Conservation (phyloP, 257 asterid species). For the Striga asiatica region DNA sequence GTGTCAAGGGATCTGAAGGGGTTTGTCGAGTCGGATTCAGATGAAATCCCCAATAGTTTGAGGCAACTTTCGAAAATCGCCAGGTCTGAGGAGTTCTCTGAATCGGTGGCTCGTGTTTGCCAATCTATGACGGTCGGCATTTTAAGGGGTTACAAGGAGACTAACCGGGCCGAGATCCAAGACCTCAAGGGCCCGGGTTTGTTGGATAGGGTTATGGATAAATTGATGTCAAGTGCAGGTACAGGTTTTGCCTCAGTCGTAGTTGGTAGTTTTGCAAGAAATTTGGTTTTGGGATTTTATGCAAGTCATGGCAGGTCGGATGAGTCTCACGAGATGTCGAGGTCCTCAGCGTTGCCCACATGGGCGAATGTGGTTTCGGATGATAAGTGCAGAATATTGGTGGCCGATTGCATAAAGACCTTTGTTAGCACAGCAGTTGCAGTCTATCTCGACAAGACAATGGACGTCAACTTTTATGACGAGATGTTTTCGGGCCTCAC, state of each 20-base stretch:
- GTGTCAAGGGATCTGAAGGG: slow-evolving; percentile 82
- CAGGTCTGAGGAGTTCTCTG: slow-evolving; percentile 51
- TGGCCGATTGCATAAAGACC: slow-evolving; percentile 69
- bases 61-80: slow-evolving; percentile 76
- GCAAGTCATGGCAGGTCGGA: slow-evolving; percentile 23
- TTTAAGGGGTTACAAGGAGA: slow-evolving; percentile 52
- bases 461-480: slow-evolving; percentile 72
- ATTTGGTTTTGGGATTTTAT: slow-evolving; percentile 72
- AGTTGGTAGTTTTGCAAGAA: slow-evolving; percentile 80
- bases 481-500: slow-evolving; percentile 82
- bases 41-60: slow-evolving; percentile 79
- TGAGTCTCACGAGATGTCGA: slow-evolving; percentile 14
- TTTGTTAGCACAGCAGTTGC: slow-evolving; percentile 84
- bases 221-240: slow-evolving; percentile 72
- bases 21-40: slow-evolving; percentile 66
- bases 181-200: slow-evolving; percentile 29
- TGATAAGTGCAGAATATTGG: slow-evolving; percentile 50
- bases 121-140: slow-evolving; percentile 63
- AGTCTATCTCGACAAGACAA: slow-evolving; percentile 85
- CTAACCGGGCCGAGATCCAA: slow-evolving; percentile 21
- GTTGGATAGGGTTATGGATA: slow-evolving; percentile 57
- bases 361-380: slow-evolving; percentile 36
- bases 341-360: slow-evolving; percentile 31
- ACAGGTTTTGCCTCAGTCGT: slow-evolving; percentile 70
- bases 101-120: slow-evolving; percentile 36